Evolutionary conservation across 106 monocot species (phyloP), one percentile per base, ranked within the genome.

Genomic region (Dendrobium catenatum): DNA sequence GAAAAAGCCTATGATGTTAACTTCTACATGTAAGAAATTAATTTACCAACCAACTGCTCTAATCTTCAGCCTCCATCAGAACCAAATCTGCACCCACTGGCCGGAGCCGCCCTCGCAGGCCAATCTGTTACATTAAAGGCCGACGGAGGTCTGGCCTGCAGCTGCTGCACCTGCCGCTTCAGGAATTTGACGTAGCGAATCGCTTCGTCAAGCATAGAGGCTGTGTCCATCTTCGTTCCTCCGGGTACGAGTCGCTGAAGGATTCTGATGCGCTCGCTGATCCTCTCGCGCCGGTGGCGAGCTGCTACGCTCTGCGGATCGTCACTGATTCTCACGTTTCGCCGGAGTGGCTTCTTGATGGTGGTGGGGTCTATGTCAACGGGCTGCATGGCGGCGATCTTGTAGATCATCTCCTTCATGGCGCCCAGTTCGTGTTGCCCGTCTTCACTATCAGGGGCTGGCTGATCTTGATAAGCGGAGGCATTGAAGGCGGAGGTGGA

Each of bases 361-460:
- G 86, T 89, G 3, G 89, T 74, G 29, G 89, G 92, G 51, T 92
- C 92, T 76, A 92, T 92, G 79, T 92, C 92, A 9, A 92, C 92
- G 2, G 92, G 92, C 44, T 92, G 92, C 92, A 92, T 92, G 82
- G 89, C 87, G 0, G 92, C 92, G 4, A 92, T 87, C 75, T 87
- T 89, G 89, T 92, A 92, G 81, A 89, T 89, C 92, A 92, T 89
- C 78, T 92, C 92, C 84, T 92, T 92, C 89, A 92, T 86, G 33
- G 84, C 89, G 26, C 92, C 89, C 43, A 92, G 61, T 4, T 82
- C 84, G 17, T 82, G 31, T 0, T 51, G 37, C 64, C 18, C 55
- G 72, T 42, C 55, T 20, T 82, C 41, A 20, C 4, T 11, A 33
- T n/a, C 33, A 9, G 29, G 29, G 49, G 24, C 0, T 61, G 19